These are phyloP conservation scores for Talaromyces piceae DNA, from an alignment of 2,329 filamentous ascomycete genomes.

Conservation along the genomic window DNA sequence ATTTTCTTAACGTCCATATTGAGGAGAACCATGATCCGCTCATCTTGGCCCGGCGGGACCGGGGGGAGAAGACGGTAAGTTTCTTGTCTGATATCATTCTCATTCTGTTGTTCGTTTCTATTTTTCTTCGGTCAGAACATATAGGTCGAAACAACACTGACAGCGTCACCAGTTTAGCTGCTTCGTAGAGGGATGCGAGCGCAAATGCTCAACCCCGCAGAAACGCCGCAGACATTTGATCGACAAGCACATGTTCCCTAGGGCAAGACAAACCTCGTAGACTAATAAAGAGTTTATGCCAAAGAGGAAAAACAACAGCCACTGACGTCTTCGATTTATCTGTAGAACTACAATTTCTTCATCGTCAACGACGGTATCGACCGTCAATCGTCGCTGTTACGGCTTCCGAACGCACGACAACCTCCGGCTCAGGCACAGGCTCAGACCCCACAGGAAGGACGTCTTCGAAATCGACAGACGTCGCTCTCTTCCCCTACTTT, in stretches of 20 bases:
- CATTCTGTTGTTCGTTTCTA: too few species aligned
- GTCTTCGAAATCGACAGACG: constrained; percentile 25
- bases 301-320: too few species aligned
- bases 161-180: constrained; percentile 60
- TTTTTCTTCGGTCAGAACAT: background rate
- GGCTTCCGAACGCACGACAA: constrained; percentile 26
- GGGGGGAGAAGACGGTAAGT: constrained; percentile 74
- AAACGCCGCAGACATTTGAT: constrained; percentile 85
- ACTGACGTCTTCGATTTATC: background rate
- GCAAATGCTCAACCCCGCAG: constrained; percentile 71
- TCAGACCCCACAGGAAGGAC: constrained; percentile 24
- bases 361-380: constrained; percentile 88
- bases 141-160: background rate
- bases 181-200: constrained; percentile 81
- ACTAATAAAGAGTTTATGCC: background rate
- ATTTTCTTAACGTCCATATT: constrained; percentile 76
- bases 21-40: constrained; percentile 87
- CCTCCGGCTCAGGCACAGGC: constrained; percentile 27
- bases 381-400: constrained; percentile 68
- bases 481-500: constrained; percentile 18
- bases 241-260: constrained; percentile 89
- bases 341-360: constrained; percentile 71
- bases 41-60: constrained; percentile 60
- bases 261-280: constrained; percentile 28
- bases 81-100: too few species aligned